These are phyloP conservation scores for Aspergillus ochraceus DNA, from an alignment of 2,329 filamentous ascomycete genomes.

Conservation along the genomic window DNA sequence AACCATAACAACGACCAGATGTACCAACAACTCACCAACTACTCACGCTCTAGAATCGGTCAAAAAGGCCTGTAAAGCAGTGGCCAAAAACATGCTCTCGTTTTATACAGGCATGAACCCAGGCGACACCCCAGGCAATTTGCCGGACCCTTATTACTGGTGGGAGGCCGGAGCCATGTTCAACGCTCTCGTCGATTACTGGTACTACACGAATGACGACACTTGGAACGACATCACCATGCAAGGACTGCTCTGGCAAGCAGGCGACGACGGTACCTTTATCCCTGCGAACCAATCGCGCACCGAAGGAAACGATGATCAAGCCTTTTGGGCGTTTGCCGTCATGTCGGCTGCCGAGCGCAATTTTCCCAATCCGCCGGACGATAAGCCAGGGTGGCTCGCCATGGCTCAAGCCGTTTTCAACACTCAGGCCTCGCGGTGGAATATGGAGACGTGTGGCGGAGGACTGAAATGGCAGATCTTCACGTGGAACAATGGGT, in stretches of 20 bases:
- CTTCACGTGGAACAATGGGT: constrained; percentile 35
- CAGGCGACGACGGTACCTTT: constrained; percentile 38
- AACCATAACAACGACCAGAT: too few relatives aligned
- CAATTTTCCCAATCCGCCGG: constrained; percentile 42
- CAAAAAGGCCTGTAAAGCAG: constrained; percentile 45
- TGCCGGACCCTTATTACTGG: constrained; percentile 51
- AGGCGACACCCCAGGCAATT: constrained; percentile 52
- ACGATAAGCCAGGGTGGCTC: constrained; percentile 70
- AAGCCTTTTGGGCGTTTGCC: constrained; percentile 59
- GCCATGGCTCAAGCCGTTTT: constrained; percentile 76
- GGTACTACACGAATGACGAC: constrained; percentile 44
- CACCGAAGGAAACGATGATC: constrained; percentile 57
- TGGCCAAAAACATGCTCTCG: constrained; percentile 51
- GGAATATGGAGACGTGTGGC: constrained; percentile 65
- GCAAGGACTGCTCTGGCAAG: constrained; percentile 40
- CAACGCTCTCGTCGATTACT: constrained; percentile 42
- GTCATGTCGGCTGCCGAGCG: constrained; percentile 58
- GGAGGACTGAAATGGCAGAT: constrained; percentile 62
- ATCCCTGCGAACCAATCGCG: constrained; percentile 45
- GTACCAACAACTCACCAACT: background rate
- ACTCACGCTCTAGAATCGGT: constrained; percentile 40
- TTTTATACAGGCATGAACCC: constrained; percentile 52
- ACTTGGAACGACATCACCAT: constrained; percentile 40
- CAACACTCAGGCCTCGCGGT: constrained; percentile 71
- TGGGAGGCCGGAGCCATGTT: constrained; percentile 49